Evolutionary conservation across 2,329 filamentous ascomycete species (phyloP).

Genomic region (Fusarium siculi): DNA sequence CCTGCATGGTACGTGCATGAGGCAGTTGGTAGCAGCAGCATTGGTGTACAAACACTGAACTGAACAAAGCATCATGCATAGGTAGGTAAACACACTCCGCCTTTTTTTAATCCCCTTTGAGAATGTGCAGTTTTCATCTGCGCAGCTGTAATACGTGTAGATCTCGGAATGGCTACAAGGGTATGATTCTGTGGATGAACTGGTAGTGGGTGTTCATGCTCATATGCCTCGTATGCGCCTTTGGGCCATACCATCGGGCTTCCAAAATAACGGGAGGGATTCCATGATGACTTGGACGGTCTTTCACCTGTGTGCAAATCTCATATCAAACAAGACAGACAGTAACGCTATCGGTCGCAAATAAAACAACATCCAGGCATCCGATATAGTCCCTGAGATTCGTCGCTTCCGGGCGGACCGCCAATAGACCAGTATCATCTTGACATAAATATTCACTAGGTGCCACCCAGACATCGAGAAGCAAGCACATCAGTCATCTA

Average conservation of each 20-base stretch:
- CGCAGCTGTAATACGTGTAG: neutral
- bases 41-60: neutral
- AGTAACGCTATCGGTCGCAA: neutral
- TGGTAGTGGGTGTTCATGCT: neutral
- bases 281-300: accelerated
- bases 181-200: neutral
- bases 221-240: neutral
- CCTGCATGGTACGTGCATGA: neutral
- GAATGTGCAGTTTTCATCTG: neutral
- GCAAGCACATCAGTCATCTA: neutral
- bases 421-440: neutral
- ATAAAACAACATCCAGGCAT: neutral
- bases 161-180: neutral
- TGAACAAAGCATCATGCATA: neutral
- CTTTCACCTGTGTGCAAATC: accelerated
- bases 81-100: neutral
- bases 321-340: neutral
- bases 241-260: accelerated
- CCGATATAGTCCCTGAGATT: accelerated
- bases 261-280: accelerated
- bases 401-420: neutral
- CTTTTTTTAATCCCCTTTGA: neutral
- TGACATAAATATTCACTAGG: neutral
- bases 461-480: neutral
- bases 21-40: neutral